Conservation (phyloP, 2,329 filamentous ascomycete genomes). For the Endocalyx cinctus region DNA sequence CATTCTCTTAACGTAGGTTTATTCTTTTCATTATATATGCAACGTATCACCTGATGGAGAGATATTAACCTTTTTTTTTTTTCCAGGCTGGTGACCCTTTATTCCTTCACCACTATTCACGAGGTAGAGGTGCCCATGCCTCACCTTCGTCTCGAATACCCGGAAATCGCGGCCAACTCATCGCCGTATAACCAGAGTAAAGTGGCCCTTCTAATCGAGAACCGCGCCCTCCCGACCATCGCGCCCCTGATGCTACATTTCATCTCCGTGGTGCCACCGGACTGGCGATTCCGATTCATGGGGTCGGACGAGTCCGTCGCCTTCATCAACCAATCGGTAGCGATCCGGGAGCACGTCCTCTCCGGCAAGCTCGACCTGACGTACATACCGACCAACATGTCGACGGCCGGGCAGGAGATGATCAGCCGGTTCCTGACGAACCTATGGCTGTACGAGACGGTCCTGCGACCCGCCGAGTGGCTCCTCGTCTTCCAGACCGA, state of each 20-base stretch:
- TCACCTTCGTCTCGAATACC: no score
- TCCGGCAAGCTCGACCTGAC: slow-evolving; percentile 46
- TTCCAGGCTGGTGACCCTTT: no score
- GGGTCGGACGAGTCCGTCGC: slow-evolving; percentile 43
- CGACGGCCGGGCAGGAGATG: slow-evolving; percentile 45
- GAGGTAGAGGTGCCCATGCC: no score
- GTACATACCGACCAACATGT: slow-evolving; percentile 48
- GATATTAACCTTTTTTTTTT: no score
- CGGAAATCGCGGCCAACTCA: no score
- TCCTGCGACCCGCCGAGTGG: slow-evolving; percentile 47
- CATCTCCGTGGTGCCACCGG: slow-evolving; percentile 50
- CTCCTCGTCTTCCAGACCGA: slow-evolving; percentile 52
- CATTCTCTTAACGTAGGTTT: no score
- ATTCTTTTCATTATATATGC: no score
- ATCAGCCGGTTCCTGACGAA: slow-evolving; percentile 49
- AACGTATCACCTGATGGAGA: no score
- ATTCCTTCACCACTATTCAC: no score
- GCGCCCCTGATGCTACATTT: slow-evolving; percentile 52
- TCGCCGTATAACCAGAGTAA: slow-evolving; percentile 45
- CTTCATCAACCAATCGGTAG: slow-evolving; percentile 38
- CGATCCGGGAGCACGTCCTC: slow-evolving; percentile 39
- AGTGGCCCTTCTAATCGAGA: slow-evolving; percentile 52
- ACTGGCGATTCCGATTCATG: slow-evolving; percentile 56
- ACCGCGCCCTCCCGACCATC: slow-evolving; percentile 43
- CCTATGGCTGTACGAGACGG: slow-evolving; percentile 46